These are phyloP conservation scores for Chaetomium olivaceum DNA, from an alignment of 2,329 filamentous ascomycete genomes.

Conservation along the genomic window DNA sequence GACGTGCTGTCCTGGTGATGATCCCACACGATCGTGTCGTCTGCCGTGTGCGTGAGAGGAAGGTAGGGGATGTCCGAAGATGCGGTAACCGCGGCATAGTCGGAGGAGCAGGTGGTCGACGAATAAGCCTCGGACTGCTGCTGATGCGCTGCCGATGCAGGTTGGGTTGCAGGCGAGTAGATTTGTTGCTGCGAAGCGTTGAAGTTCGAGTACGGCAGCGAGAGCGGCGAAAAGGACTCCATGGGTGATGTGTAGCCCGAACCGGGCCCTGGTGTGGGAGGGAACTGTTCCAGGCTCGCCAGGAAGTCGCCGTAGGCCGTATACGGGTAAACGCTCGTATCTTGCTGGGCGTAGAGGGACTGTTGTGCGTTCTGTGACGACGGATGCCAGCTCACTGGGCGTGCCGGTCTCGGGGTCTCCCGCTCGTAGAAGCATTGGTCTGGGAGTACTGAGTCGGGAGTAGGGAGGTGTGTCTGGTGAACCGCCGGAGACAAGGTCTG, in stretches of 20 bases:
- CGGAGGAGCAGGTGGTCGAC: slow-evolving; percentile 4
- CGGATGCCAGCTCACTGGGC: slow-evolving; percentile 77
- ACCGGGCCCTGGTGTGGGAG: slow-evolving; percentile 56
- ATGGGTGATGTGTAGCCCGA: slow-evolving; percentile 62
- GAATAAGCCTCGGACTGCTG: slow-evolving; percentile 17
- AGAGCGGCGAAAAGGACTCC: slow-evolving; percentile 52
- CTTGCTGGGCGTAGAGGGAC: slow-evolving; percentile 41
- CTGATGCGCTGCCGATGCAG: slow-evolving; percentile 11
- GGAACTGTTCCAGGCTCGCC: slow-evolving; percentile 46
- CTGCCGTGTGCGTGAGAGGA: slow-evolving; percentile 16
- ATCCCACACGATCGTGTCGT: slow-evolving; percentile 45
- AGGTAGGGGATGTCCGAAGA: slow-evolving; percentile 27
- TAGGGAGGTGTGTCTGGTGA: slow-evolving; percentile 46
- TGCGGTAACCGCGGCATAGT: slow-evolving; percentile 7
- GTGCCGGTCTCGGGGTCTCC: slow-evolving; percentile 43
- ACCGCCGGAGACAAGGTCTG: slow-evolving; percentile 45
- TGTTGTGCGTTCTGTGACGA: slow-evolving; percentile 51
- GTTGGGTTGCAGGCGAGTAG: slow-evolving; percentile 36
- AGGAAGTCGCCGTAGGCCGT: slow-evolving; percentile 45
- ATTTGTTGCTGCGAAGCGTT: slow-evolving; percentile 38
- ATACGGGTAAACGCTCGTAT: slow-evolving; percentile 43
- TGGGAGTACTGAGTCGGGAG: slow-evolving; percentile 38
- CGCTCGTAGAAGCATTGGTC: slow-evolving; percentile 38
- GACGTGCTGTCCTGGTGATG: slow-evolving; percentile 44
- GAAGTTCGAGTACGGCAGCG: slow-evolving; percentile 47